These are phyloP conservation scores for Fusarium brevicatenulatum DNA, from an alignment of 2,329 filamentous ascomycete genomes.

Conservation along the genomic window DNA sequence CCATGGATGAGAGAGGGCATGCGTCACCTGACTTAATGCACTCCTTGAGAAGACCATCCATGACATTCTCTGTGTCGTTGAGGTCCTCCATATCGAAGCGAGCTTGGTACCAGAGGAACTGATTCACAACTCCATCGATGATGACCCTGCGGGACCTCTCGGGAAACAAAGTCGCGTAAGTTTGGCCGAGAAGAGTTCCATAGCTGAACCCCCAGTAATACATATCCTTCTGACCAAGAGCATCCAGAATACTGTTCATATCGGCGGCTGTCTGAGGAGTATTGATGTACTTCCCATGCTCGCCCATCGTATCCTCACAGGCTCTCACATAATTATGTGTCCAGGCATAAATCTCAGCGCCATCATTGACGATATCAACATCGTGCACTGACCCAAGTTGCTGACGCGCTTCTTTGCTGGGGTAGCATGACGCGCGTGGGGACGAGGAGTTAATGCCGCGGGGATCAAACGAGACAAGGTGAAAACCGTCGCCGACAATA, in stretches of 20 bases:
- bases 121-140: conserved; percentile 51
- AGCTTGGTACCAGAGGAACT: conserved; percentile 48
- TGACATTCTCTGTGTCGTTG: conserved; percentile 44
- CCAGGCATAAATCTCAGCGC: conserved; percentile 54
- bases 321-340: conserved; percentile 53
- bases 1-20: conserved; percentile 55
- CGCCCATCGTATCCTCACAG: conserved; percentile 57
- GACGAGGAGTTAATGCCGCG: conserved; percentile 53
- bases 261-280: conserved; percentile 62
- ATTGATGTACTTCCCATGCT: conserved; percentile 57
- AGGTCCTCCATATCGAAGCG: conserved; percentile 42
- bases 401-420: conserved; percentile 47
- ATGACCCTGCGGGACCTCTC: conserved; percentile 48
- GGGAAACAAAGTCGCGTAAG: conserved; percentile 53
- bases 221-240: conserved; percentile 47
- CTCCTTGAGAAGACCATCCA: conserved; percentile 50
- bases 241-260: conserved; percentile 61
- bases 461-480: conserved; percentile 60
- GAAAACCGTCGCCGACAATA: conserved; percentile 55
- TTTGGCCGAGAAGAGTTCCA: conserved; percentile 54
- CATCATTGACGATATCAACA: conserved; percentile 47
- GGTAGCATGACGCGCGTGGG: conserved; percentile 53
- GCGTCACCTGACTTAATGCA: conserved; percentile 55
- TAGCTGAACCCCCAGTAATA: conserved; percentile 57
- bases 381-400: conserved; percentile 39